Evolutionary conservation across 2,329 filamentous ascomycete species (phyloP).

Genomic region (Tolypocladium pustulatum): DNA sequence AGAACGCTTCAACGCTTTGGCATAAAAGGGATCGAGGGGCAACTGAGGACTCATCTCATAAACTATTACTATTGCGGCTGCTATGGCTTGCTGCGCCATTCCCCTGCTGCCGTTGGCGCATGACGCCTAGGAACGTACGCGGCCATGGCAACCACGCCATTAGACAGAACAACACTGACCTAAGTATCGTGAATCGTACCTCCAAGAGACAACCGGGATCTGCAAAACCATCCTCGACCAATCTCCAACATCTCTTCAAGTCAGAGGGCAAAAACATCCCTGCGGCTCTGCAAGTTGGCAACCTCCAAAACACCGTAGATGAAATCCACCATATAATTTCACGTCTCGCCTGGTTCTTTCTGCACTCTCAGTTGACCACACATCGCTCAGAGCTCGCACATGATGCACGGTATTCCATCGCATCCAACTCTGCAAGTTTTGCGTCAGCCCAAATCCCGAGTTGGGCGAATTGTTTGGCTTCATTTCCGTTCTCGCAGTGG

Average conservation of each 20-base stretch:
- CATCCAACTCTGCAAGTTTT: background rate
- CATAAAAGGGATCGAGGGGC: no score
- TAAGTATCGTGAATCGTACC: no score
- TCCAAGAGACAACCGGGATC: background rate
- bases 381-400: background rate
- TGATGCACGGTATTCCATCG: background rate
- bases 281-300: background rate
- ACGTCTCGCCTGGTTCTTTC: background rate
- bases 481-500: background rate
- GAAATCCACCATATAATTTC: background rate
- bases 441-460: background rate
- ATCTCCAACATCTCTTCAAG: background rate
- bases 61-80: no score
- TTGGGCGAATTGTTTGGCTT: background rate
- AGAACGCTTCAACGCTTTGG: no score
- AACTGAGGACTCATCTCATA: no score
- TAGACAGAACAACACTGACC: no score
- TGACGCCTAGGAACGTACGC: background rate
- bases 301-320: background rate
- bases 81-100: background rate
- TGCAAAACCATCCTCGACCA: background rate
- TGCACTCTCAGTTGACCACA: background rate
- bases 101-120: background rate
- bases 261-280: background rate
- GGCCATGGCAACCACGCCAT: no score